Conservation (phyloP, 257 asterid genomes). For the Rubia yunnanensis region DNA sequence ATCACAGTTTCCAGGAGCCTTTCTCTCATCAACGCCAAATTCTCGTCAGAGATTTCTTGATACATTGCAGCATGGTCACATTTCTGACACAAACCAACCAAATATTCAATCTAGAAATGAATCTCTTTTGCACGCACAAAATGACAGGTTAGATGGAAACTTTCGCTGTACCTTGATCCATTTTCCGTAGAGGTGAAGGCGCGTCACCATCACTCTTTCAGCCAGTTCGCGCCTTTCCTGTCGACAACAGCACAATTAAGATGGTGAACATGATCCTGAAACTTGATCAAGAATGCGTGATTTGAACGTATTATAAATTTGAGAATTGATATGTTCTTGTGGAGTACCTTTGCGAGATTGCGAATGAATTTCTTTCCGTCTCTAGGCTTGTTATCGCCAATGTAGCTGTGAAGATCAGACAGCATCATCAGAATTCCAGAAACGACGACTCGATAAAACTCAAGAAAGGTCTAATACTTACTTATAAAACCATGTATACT, state of each 20-base stretch:
- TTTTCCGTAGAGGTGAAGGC: constrained; percentile 77
- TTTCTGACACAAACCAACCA: constrained; percentile 30
- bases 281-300: neutral
- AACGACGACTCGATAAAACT: neutral
- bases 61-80: constrained; percentile 80
- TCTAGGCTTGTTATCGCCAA: constrained; percentile 47
- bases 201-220: constrained; percentile 87
- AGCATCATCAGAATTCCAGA: constrained; percentile 1
- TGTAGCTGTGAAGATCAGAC: constrained; percentile 32
- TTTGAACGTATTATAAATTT: neutral
- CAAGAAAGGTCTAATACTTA: constrained; percentile 20
- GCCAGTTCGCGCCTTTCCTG: constrained; percentile 79
- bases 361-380: constrained; percentile 71
- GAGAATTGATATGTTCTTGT: neutral
- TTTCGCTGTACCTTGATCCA: constrained; percentile 58
- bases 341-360: constrained; percentile 58
- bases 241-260: neutral
- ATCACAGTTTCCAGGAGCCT: constrained; percentile 68
- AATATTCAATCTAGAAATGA: neutral
- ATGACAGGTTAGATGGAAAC: neutral
- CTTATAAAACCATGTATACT: constrained; percentile 81
- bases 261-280: neutral
- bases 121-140: neutral
- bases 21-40: constrained; percentile 79
- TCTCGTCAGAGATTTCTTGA: constrained; percentile 71